A percentile compares a stretch with the other conserved stretches of the same genome.
These are phyloP conservation scores for Flammula alnicola DNA, from an alignment of 1,284 basidiomycete genomes.

Conservation along the genomic window DNA sequence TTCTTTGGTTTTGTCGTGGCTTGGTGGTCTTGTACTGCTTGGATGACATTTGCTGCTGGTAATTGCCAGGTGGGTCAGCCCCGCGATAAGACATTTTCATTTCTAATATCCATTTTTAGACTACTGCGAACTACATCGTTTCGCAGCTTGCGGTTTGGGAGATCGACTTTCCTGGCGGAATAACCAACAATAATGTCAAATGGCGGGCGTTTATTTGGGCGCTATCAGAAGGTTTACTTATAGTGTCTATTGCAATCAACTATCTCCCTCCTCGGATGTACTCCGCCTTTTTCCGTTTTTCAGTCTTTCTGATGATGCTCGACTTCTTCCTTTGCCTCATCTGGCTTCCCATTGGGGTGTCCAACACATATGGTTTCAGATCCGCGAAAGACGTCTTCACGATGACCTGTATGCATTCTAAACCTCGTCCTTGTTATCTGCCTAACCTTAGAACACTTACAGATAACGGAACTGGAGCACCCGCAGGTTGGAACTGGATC, in stretches of 20 bases:
- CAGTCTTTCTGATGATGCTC: slow-evolving; percentile 73
- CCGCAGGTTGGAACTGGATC: slow-evolving; percentile 86
- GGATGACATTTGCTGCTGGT: slow-evolving; percentile 87
- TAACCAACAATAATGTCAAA: slow-evolving; percentile 71
- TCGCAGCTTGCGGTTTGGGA: slow-evolving; percentile 83
- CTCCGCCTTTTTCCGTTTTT: slow-evolving; percentile 75
- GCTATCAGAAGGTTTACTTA: slow-evolving; percentile 70
- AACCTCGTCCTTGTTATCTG: not conserved
- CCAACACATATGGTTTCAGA: slow-evolving; percentile 82
- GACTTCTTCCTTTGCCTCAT: slow-evolving; percentile 86
- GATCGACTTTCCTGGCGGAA: slow-evolving; percentile 78
- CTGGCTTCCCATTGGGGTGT: slow-evolving; percentile 88
- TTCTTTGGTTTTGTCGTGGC: slow-evolving; percentile 88
- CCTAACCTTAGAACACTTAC: slow-evolving; percentile 4
- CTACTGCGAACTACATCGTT: slow-evolving; percentile 83
- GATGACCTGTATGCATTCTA: slow-evolving; percentile 64
- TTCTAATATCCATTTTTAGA: slow-evolving; percentile 43
- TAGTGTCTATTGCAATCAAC: slow-evolving; percentile 78
- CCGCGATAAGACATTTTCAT: not conserved
- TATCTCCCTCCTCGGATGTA: slow-evolving; percentile 79
- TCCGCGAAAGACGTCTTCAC: slow-evolving; percentile 81
- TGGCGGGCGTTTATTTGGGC: slow-evolving; percentile 86
- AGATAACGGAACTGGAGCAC: slow-evolving; percentile 88
- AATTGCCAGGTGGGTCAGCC: slow-evolving; percentile 71
- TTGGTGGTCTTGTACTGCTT: slow-evolving; percentile 88